Evolutionary conservation across 2,329 filamentous ascomycete species (phyloP).

Genomic region (Endoconidiophora laricicola): DNA sequence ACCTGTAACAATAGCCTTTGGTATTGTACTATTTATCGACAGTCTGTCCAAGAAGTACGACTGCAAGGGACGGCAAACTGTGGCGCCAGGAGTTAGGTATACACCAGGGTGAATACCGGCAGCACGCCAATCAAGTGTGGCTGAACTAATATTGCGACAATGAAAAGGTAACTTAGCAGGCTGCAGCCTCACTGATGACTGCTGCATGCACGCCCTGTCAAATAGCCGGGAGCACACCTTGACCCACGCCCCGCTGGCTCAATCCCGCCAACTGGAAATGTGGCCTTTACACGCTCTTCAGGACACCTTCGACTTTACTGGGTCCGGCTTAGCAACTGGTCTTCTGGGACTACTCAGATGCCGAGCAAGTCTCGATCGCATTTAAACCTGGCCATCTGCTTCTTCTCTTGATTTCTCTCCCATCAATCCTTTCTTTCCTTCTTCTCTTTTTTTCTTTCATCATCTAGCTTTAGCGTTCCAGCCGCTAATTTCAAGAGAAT

Average conservation of each 20-base stretch:
- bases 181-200: background rate
- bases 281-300: constrained; percentile 24
- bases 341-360: background rate
- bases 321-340: constrained; percentile 19
- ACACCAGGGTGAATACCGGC: too few relatives aligned
- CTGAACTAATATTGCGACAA: too few relatives aligned
- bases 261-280: constrained; percentile 24
- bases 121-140: too few relatives aligned
- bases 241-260: background rate
- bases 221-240: background rate
- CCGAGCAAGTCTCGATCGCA: too few relatives aligned
- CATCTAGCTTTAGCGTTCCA: constrained; percentile 12
- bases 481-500: constrained; percentile 1
- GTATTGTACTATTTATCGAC: background rate
- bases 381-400: constrained; percentile 2
- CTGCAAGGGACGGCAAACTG: constrained; percentile 5
- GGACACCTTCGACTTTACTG: constrained; percentile 16
- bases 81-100: background rate
- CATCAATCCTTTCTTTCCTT: constrained; percentile 16
- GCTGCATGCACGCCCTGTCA: background rate
- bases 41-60: background rate
- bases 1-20: background rate
- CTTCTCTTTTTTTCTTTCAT: constrained; percentile 15
- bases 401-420: constrained; percentile 1
- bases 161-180: too few relatives aligned